A percentile compares a stretch with the other conserved stretches of the same genome.
phyloP scores from a whole-genome alignment of 2,329 filamentous ascomycete species.

The Colletotrichum sojae region DNA sequence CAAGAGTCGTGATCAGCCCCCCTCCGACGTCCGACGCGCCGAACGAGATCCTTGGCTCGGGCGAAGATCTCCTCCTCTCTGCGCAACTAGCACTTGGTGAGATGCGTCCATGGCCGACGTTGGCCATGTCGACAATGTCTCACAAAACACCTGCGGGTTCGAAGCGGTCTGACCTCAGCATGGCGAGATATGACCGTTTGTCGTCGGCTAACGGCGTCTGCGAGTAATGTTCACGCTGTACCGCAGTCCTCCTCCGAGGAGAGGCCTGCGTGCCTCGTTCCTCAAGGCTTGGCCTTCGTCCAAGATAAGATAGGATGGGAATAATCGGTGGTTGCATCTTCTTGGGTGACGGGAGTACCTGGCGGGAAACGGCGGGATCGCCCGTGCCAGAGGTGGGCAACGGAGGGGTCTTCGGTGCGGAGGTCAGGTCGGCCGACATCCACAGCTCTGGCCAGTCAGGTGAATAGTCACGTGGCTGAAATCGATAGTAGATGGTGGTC shows the following conservation, averaged over 20 bases:
- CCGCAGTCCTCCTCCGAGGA: not conserved
- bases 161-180: conserved; percentile 39
- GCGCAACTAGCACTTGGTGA: conserved; percentile 12
- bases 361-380: conserved; percentile 31
- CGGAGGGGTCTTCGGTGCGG: not conserved
- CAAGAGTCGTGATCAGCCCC: conserved; percentile 3
- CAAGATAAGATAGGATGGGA: conserved; percentile 21
- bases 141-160: conserved; percentile 20
- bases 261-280: not conserved
- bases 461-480: not conserved
- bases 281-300: not conserved
- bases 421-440: not conserved
- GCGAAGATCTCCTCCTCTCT: conserved; percentile 2
- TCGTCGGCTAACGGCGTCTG: conserved; percentile 22
- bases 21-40: not conserved
- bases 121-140: conserved; percentile 32
- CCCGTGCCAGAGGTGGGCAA: conserved; percentile 14
- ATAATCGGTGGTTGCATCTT: conserved; percentile 6
- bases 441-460: not conserved
- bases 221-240: conserved; percentile 10
- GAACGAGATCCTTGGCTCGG: not conserved
- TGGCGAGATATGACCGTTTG: conserved; percentile 1
- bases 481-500: not conserved
- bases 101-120: not conserved
- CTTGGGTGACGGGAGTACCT: conserved; percentile 21